Evolutionary conservation across 441 rosid genomes (phyloP).

Genomic region (Arabidopsis hybrid): DNA sequence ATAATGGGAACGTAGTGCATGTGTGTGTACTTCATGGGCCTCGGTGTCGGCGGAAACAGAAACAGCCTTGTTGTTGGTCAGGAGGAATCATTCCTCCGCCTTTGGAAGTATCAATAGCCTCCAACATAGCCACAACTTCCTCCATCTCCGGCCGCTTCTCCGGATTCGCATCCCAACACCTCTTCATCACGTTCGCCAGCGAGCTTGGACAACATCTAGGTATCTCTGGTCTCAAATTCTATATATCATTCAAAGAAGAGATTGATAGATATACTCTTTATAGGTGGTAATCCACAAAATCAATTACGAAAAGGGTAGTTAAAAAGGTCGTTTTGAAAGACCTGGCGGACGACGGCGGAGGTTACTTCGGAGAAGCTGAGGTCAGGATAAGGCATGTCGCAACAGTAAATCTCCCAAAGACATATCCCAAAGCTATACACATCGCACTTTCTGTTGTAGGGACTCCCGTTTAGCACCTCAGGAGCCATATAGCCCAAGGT

Average conservation of each 20-base stretch:
- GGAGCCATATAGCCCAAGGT: slow-evolving; percentile 90
- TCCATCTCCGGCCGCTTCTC: slow-evolving; percentile 81
- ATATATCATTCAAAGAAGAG: background rate
- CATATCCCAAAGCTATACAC: slow-evolving; percentile 83
- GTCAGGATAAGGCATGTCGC: slow-evolving; percentile 88
- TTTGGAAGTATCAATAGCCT: slow-evolving; percentile 74
- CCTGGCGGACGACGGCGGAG: slow-evolving; percentile 85
- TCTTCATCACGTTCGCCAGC: slow-evolving; percentile 73
- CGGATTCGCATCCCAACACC: slow-evolving; percentile 84
- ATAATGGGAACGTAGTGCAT: background rate
- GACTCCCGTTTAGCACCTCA: slow-evolving; percentile 75
- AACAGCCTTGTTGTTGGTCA: slow-evolving; percentile 70
- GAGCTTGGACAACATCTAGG: slow-evolving; percentile 81
- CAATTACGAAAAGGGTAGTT: background rate
- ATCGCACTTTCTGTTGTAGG: slow-evolving; percentile 77
- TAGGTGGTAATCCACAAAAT: too few relatives aligned
- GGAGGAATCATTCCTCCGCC: slow-evolving; percentile 81
- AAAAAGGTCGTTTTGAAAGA: slow-evolving; percentile 26
- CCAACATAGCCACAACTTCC: slow-evolving; percentile 68
- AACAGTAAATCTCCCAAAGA: slow-evolving; percentile 84
- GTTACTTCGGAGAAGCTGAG: slow-evolving; percentile 84
- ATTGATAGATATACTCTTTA: background rate
- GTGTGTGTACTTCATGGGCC: slow-evolving; percentile 55
- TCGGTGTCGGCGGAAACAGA: slow-evolving; percentile 63
- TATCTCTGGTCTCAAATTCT: slow-evolving; percentile 82